Evolutionary conservation across 768 basidiomycete genomes (phyloP).

Genomic region (Tubosaeta sp.): DNA sequence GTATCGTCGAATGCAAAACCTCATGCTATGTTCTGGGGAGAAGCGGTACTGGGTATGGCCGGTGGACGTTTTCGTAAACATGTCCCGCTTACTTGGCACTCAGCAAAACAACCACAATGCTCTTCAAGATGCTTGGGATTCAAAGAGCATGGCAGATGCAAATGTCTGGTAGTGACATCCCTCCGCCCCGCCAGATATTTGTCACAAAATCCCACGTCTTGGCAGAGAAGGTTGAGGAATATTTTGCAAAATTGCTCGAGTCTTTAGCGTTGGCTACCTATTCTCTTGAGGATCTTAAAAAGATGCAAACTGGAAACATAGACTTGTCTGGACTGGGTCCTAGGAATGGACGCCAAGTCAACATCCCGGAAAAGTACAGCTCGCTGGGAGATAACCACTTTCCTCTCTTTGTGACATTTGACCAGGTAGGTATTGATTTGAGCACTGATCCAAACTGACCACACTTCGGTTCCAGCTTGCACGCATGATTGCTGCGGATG

Average conservation of each 20-base stretch:
- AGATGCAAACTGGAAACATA: slow-evolving; percentile 18
- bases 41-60: slow-evolving; percentile 65
- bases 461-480: slow-evolving; percentile 14
- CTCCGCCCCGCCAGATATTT: slow-evolving; percentile 64
- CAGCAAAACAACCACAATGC: slow-evolving; percentile 74
- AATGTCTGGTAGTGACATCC: slow-evolving; percentile 18
- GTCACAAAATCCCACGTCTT: slow-evolving; percentile 67
- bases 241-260: slow-evolving; percentile 51
- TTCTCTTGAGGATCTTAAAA: slow-evolving; percentile 37
- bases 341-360: slow-evolving; percentile 29
- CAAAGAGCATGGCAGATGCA: slow-evolving; percentile 50
- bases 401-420: slow-evolving; percentile 66
- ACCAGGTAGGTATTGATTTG: slow-evolving; percentile 39
- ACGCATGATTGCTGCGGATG: slow-evolving; percentile 25
- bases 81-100: background rate
- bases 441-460: background rate
- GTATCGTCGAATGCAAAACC: slow-evolving; percentile 53
- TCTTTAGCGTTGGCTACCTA: slow-evolving; percentile 38
- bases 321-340: slow-evolving; percentile 28
- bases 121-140: slow-evolving; percentile 71
- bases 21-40: slow-evolving; percentile 68
- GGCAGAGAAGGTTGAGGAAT: slow-evolving; percentile 62
- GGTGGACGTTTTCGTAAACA: background rate
- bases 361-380: slow-evolving; percentile 47
- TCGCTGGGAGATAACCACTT: slow-evolving; percentile 57